These are phyloP conservation scores for Pseudocercospora fuligena DNA, from an alignment of 2,329 filamentous ascomycete species.

Conservation along the genomic window DNA sequence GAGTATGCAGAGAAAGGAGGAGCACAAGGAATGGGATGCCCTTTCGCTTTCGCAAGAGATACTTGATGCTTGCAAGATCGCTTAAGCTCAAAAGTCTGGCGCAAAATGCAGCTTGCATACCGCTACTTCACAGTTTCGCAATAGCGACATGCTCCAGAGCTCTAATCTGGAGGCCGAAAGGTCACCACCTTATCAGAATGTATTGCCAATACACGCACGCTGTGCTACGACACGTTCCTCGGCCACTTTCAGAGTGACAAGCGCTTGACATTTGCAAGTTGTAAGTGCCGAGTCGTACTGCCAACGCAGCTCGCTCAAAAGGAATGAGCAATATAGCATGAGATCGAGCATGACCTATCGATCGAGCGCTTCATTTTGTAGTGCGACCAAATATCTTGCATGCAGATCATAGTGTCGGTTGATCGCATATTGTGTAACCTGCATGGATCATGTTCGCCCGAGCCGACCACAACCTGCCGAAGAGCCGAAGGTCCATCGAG, in stretches of 20 bases:
- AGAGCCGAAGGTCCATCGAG: background rate
- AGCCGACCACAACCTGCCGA: background rate
- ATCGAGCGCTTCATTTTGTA: constrained; percentile 3
- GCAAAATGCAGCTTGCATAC: background rate
- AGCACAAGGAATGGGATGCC: background rate
- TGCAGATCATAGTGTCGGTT: constrained; percentile 9
- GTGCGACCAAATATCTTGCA: constrained; percentile 7
- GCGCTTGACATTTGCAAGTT: constrained; percentile 3
- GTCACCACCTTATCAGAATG: constrained; percentile 5
- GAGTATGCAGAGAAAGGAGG: background rate
- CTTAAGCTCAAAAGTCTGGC: background rate
- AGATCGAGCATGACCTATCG: constrained; percentile 4
- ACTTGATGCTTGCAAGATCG: background rate
- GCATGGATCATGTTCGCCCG: background rate
- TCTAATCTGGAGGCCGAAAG: background rate
- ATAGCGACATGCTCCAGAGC: background rate
- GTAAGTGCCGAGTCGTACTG: background rate
- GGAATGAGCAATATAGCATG: background rate
- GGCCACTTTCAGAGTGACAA: constrained; percentile 3
- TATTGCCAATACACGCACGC: constrained; percentile 10
- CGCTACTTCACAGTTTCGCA: background rate
- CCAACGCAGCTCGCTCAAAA: constrained; percentile 9
- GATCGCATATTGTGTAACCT: background rate
- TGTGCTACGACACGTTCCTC: background rate
- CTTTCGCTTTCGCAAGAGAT: background rate